phyloP scores from a whole-genome alignment of 257 asterid genomes.

The Galeopsis tetrahit region DNA sequence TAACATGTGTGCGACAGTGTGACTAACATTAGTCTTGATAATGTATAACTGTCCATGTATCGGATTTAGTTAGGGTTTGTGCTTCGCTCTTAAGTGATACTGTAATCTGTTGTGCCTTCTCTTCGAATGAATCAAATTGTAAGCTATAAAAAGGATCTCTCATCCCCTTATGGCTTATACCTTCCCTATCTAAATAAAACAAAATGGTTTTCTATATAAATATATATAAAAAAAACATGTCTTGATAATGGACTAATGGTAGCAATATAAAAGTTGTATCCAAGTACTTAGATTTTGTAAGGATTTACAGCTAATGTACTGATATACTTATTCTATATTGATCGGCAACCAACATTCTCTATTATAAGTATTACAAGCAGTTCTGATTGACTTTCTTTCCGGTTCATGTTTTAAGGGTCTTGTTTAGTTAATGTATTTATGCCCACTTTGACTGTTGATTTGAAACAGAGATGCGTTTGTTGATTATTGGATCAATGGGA shows the following conservation, averaged over 20 bases:
- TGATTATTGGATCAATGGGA: conserved; percentile 82
- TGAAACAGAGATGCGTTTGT: conserved; percentile 90
- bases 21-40: conserved; percentile 2
- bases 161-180: not conserved
- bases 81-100: not conserved
- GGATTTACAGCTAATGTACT: conserved; percentile 15
- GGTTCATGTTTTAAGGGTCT: conserved; percentile 27
- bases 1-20: not conserved
- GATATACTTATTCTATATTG: not conserved
- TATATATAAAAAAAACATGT: not conserved
- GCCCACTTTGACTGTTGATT: conserved; percentile 29
- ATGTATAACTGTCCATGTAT: not conserved
- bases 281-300: not conserved
- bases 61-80: not conserved
- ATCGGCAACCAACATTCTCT: conserved; percentile 12
- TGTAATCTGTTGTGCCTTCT: not conserved
- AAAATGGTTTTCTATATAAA: not conserved
- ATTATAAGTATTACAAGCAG: not conserved
- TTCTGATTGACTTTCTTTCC: conserved; percentile 18
- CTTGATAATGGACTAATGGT: not conserved
- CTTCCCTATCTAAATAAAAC: not conserved
- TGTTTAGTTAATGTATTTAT: conserved; percentile 23
- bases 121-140: not conserved
- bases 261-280: not conserved
- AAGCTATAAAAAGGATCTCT: not conserved